Percentiles rank a stretch among this genome's conserved stretches.
Conservation (phyloP, 306 rosid species). For the Aeschynomene evenia region DNA sequence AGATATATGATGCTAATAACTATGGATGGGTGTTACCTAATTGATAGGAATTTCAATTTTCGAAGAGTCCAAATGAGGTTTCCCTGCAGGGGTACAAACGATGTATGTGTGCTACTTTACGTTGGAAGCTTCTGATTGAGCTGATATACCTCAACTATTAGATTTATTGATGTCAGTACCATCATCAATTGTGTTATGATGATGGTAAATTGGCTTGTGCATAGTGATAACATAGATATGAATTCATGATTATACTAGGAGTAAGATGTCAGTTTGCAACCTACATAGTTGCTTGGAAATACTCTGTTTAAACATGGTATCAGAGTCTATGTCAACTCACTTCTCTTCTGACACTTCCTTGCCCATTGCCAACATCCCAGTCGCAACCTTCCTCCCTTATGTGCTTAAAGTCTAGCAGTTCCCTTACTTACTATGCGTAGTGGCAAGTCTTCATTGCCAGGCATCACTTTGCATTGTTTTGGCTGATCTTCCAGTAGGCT, state of each 20-base stretch:
- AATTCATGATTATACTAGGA: not conserved
- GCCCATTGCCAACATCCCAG: not conserved
- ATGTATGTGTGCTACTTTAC: slow-evolving; percentile 52
- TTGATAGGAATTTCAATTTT: slow-evolving; percentile 86
- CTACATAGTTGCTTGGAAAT: not conserved
- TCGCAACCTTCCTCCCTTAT: not conserved
- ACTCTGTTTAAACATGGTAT: not conserved
- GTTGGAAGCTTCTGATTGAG: slow-evolving; percentile 10
- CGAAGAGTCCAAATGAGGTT: slow-evolving; percentile 99
- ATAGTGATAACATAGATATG: no score
- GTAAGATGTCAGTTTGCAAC: slow-evolving; percentile 5
- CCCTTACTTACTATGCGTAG: not conserved
- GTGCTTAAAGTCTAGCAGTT: not conserved
- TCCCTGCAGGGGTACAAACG: slow-evolving; percentile 83
- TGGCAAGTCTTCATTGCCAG: not conserved
- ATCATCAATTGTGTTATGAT: not conserved
- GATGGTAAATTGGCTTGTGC: not conserved
- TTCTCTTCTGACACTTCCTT: not conserved
- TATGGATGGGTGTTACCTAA: slow-evolving; percentile 94
- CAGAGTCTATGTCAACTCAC: not conserved
- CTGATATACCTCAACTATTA: slow-evolving; percentile 7
- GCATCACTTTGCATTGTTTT: slow-evolving; percentile 1
- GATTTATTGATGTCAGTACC: slow-evolving; percentile 1
- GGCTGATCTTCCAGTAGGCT: not conserved
- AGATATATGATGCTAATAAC: slow-evolving; percentile 97